Evolutionary conservation across 352 stramenopile species (phyloP), one percentile per base, ranked within the genome.

Genomic region (Pythium aristosporum): DNA sequence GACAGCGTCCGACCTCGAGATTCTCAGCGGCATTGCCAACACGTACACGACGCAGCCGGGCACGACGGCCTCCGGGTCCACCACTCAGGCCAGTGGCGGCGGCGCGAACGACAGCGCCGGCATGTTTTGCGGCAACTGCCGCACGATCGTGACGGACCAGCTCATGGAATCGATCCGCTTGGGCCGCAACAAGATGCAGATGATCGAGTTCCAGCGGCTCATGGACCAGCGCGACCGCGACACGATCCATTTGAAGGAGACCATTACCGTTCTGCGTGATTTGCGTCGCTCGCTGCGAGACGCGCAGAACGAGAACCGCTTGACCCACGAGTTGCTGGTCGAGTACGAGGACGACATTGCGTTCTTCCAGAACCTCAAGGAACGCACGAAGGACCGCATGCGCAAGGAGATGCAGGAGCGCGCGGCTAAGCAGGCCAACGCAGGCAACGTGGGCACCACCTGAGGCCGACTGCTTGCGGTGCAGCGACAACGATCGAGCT

Each of bases 21-120:
- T 92, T 73, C 61, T 92, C 37, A 92, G 83, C 60, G 83, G 83
- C n/a, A 92, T 92, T 55, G 83, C 83, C 43, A 91, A 92, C 62
- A 84, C 78, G 23, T 92, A 92, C 69, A 92, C 83, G 48, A 73
- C 55, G 23, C 60, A 73, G 56, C 58, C 44, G 18, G 66, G 44
- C 10, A 61, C 25, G 25, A 5, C 25, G 25, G 25, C 25, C 25
- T 30, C 18, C 43, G 48, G 44, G 2, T 13, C 56, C 10, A 42
- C 7, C 46, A 34, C n/a, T 28, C 23, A 12, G 6, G 15, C 37
- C 11, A 42, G 36, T 32, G 21, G 53, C 25, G 28, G 41, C 47
- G 46, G 25, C 16, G 23, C 25, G 30, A 61, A 13, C 28, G 23
- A 44, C 21, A 51, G 32, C 12, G 23, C 12, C 25, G 57, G 48